Evolutionary conservation across 352 stramenopile genomes (phyloP), one percentile per base, ranked within the genome.

Genomic region (Phytophthora fragariaefolia): DNA sequence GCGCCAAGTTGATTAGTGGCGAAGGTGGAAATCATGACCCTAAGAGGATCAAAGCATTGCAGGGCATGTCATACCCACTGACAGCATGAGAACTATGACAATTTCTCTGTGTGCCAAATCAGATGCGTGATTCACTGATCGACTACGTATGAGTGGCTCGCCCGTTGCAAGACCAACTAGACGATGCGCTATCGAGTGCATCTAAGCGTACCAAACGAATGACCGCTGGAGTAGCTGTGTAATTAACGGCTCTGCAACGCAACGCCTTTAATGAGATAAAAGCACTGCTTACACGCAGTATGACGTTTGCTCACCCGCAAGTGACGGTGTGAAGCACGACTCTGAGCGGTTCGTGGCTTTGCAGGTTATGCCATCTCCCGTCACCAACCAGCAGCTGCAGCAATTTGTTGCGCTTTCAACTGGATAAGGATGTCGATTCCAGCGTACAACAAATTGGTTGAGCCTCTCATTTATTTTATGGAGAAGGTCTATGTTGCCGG

Each of bases 381-480:
- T 22, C 15, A 65, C 36, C 1, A 40, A 27, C 1, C 42, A 51
- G 8, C 34, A 69, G 17, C 15, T 69, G 2, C 57, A 73, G 10
- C 58, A 63, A 32, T 69, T 73, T 15, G 18, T 34, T 73, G 58
- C n/a, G 65, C 51, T 0, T 27, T 68, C 13, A 73, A 73, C 24
- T 63, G 65, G 65, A 64, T 63, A 58, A n/a, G 65, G 18, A 26
- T 23, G 6, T 64, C 53, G 4, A n/a, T 73, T 0, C 65, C 56
- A 15, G 61, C 57, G 4, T 73, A 48, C 23, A 63, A 58, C 17
- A 61, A 61, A n/a, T 13, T 68, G 15, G 54, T 62, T 9, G 20
- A 38, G 3, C 22, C 46, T 6, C 13, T 58, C 2, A 6, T 54
- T 6, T 45, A 53, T 6, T 15, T 58, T 0, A 58, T 73, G 38